Conservation (phyloP, 768 basidiomycete species). For the Lentinula edodes region DNA sequence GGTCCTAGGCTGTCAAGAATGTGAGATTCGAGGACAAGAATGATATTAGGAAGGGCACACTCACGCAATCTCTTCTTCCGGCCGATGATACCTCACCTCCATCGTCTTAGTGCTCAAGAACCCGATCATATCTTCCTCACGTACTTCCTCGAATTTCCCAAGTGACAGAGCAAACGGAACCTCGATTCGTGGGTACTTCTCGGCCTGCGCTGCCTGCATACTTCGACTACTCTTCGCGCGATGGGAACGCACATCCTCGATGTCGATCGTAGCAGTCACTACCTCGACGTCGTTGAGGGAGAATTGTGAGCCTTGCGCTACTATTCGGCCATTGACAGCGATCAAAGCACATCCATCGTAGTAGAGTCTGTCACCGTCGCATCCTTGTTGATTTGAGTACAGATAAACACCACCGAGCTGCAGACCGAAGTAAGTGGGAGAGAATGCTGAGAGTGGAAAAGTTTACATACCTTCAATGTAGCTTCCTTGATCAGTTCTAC, state of each 20-base stretch:
- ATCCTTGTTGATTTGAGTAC: constrained; percentile 98
- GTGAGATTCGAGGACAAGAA: not conserved
- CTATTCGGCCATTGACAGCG: constrained; percentile 85
- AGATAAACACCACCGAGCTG: constrained; percentile 96
- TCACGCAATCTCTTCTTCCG: constrained; percentile 97
- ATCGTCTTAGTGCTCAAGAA: constrained; percentile 30
- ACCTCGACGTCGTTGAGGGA: constrained; percentile 96
- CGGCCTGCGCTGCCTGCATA: constrained; percentile 80
- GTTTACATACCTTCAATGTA: constrained; percentile 69
- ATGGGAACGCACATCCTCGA: constrained; percentile 94
- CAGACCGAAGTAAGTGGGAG: not conserved
- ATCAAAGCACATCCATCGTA: constrained; percentile 98
- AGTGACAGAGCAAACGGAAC: constrained; percentile 74
- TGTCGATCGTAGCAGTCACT: constrained; percentile 90
- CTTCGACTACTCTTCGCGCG: constrained; percentile 78
- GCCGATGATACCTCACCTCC: constrained; percentile 70
- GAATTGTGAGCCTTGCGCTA: constrained; percentile 97
- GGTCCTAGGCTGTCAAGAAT: constrained; percentile 69
- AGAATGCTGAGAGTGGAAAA: not conserved
- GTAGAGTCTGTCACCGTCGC: constrained; percentile 96
- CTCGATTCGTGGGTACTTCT: constrained; percentile 77
- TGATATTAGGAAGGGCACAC: not conserved
- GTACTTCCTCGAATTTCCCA: constrained; percentile 64
- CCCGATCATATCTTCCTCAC: constrained; percentile 42
- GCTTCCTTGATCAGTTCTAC: constrained; percentile 97